Base-by-base conservation (phyloP, 2,329 filamentous ascomycete species). In the Pseudogymnoascus verrucosus region DNA sequence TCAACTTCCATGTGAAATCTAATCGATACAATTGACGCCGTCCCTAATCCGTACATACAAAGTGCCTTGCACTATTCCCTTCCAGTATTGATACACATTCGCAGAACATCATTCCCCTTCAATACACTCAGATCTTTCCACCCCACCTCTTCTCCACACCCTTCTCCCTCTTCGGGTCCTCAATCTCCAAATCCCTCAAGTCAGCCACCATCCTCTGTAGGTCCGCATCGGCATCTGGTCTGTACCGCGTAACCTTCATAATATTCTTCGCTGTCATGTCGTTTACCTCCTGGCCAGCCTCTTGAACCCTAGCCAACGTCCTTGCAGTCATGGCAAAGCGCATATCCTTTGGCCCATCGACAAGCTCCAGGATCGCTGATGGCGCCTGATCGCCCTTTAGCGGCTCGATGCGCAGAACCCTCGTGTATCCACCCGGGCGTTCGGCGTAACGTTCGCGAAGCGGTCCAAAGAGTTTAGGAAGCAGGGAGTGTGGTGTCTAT, bases 321-420 rank as follows among this genome's bases (percentile, higher is more conserved):
- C 89, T 89, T 26, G 95, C 95, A 2, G 93, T 96, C 84, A 98
- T 87, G 71, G 91, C 91, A 78, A 97, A 97, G 36, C 93, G 89
- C 80, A 96, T 90, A 77, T 99, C 95, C 74, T 88, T 89, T 36
- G 92, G 91, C 37, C 93, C 93, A 76, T 99, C 95, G 66, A 99
- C 93, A 34, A 99, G 84, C 78, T 98, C 92, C 59, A 99, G 87
- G 67, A 99, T 93, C 21, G 95, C 93, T 36, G 89, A 93, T 67
- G 88, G 85, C 7, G 90, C 93, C 78, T 97, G 91, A 76, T 98
- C 93, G 74, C 82, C 81, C 72, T 93, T 91, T 71, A 89, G 84
- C 64, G 95, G 90, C 77, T 98, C 93, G 68, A 96, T 92, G 69
- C 92, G 90, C 59, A 97, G 85, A 10, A 99, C 90, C 47, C 95